These are phyloP conservation scores for Zygotorulaspora danielsina DNA, from an alignment of 805 yeast species.

Conservation along the genomic window DNA sequence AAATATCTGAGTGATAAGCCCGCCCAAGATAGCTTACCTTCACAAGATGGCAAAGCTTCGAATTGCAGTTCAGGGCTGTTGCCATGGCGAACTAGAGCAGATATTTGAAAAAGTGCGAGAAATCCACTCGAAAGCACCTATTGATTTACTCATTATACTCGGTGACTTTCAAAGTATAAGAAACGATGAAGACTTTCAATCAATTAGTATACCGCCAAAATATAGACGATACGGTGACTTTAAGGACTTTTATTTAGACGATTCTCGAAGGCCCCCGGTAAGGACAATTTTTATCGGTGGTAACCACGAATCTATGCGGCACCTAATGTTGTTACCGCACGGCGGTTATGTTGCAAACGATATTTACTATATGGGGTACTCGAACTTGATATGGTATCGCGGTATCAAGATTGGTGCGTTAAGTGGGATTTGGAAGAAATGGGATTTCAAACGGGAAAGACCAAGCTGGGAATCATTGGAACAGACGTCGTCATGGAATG, in stretches of 20 bases:
- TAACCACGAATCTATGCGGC: constrained; percentile 87
- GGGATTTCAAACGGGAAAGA: constrained; percentile 44
- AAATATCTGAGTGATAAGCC: too few species aligned
- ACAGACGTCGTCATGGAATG: constrained; percentile 22
- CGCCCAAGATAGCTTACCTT: too few species aligned
- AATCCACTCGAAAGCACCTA: constrained; percentile 25
- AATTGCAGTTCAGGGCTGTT: constrained; percentile 83
- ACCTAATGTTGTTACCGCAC: constrained; percentile 61
- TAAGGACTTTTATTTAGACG: constrained; percentile 61
- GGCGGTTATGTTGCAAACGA: constrained; percentile 95
- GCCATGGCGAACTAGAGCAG: constrained; percentile 71
- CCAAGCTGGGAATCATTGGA: constrained; percentile 48
- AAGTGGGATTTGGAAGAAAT: constrained; percentile 73
- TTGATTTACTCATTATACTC: constrained; percentile 68
- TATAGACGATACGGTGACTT: constrained; percentile 78
- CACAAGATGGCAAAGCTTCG: constrained; percentile 22
- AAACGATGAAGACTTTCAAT: constrained; percentile 54
- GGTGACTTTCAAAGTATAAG: constrained; percentile 92
- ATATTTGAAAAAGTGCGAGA: constrained; percentile 46
- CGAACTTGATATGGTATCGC: constrained; percentile 66
- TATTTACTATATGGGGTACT: constrained; percentile 78
- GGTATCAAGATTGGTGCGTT: constrained; percentile 78
- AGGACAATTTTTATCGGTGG: constrained; percentile 88
- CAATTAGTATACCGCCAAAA: constrained; percentile 76
- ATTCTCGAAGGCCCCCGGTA: constrained; percentile 46